Percentiles rank a stretch among this genome's conserved stretches.
Evolutionary conservation across 106 monocot species (phyloP).

Genomic region (Alisma plantagoaquatica): DNA sequence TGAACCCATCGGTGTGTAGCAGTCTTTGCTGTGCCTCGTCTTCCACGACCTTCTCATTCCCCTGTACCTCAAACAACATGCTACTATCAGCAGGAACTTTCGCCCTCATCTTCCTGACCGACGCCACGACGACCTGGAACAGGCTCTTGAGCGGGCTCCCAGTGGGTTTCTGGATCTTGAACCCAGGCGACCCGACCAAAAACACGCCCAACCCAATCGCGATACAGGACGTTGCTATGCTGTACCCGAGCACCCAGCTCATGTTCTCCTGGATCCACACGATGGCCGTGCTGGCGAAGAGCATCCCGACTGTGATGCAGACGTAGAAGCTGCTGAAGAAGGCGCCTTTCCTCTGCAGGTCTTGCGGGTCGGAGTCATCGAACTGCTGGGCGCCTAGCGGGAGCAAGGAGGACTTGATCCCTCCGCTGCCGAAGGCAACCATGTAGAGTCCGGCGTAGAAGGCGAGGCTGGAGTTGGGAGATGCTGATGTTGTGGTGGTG

Average conservation of each 20-base stretch:
- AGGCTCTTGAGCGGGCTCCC: constrained; percentile 14
- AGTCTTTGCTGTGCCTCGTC: too few relatives aligned
- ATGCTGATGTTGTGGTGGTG: too few relatives aligned
- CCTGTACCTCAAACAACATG: too few relatives aligned
- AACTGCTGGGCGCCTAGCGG: constrained; percentile 58
- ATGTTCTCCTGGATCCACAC: constrained; percentile 25
- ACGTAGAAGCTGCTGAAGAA: constrained; percentile 72
- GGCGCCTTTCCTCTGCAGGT: constrained; percentile 24
- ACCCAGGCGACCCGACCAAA: constrained; percentile 3
- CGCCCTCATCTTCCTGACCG: too few relatives aligned
- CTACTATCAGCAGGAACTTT: too few relatives aligned
- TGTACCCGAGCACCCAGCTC: constrained; percentile 32
- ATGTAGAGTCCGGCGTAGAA: constrained; percentile 60
- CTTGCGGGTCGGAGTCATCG: constrained; percentile 32
- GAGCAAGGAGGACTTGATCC: constrained; percentile 53
- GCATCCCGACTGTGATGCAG: constrained; percentile 40
- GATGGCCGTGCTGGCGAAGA: constrained; percentile 32
- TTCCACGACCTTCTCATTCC: too few relatives aligned
- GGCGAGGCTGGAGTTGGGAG: constrained; percentile 44
- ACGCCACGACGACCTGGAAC: neutral
- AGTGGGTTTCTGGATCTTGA: constrained; percentile 2
- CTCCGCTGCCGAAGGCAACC: constrained; percentile 57
- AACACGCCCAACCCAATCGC: constrained; percentile 19
- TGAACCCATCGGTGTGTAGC: too few relatives aligned
- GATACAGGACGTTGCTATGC: constrained; percentile 15